phyloP scores from a whole-genome alignment of 345 rosid genomes.

The Linum usitatissimum region DNA sequence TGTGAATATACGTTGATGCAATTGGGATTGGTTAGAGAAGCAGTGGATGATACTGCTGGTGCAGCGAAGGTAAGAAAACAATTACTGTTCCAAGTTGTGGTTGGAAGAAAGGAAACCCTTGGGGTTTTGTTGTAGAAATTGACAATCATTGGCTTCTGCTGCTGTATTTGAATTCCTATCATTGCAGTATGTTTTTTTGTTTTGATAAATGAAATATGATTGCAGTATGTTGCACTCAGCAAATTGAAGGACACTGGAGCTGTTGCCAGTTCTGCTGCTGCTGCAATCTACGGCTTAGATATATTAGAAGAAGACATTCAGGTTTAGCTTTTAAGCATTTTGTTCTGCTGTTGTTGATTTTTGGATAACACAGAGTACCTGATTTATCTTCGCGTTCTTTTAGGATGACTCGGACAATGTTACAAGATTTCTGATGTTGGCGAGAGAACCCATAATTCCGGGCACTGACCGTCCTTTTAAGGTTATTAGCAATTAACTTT shows the following conservation, averaged over 20 bases:
- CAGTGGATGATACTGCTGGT: conserved; percentile 93
- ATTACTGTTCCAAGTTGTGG: background rate
- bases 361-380: background rate
- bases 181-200: conserved; percentile 52
- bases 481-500: conserved; percentile 31
- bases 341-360: conserved; percentile 1
- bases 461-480: conserved; percentile 74
- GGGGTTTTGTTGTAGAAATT: conserved; percentile 1
- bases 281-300: conserved; percentile 66
- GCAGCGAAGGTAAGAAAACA: conserved; percentile 64
- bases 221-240: conserved; percentile 59
- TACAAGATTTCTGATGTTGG: conserved; percentile 90
- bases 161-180: conserved; percentile 9
- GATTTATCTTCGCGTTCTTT: conserved; percentile 5
- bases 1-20: conserved; percentile 82
- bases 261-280: conserved; percentile 87
- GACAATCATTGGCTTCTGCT: conserved; percentile 1
- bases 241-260: conserved; percentile 67
- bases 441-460: conserved; percentile 97
- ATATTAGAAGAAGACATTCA: conserved; percentile 88
- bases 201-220: too few species aligned
- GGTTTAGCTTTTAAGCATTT: conserved; percentile 56
- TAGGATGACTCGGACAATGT: conserved; percentile 87
- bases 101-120: background rate
- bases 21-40: conserved; percentile 78